phyloP scores from a whole-genome alignment of 2,329 filamentous ascomycete genomes.

The Fusarium begoniae region DNA sequence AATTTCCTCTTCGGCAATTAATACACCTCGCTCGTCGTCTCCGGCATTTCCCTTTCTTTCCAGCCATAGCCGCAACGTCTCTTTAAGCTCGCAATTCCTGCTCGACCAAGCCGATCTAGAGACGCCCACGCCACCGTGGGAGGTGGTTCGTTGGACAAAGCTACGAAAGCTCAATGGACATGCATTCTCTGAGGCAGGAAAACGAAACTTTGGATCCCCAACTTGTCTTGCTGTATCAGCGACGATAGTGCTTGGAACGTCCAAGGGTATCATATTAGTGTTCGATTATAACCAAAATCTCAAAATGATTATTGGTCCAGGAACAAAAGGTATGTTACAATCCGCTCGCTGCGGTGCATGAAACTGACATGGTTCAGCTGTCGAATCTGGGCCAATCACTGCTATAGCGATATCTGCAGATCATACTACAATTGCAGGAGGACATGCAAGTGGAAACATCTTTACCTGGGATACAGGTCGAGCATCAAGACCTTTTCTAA shows the following conservation, averaged over 20 bases:
- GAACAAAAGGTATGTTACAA: slow-evolving; percentile 77
- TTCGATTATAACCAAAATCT: slow-evolving; percentile 98
- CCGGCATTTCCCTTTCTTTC: slow-evolving; percentile 80
- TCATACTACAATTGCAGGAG: slow-evolving; percentile 88
- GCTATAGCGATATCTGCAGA: slow-evolving; percentile 92
- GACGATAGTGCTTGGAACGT: slow-evolving; percentile 88
- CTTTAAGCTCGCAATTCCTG: slow-evolving; percentile 75
- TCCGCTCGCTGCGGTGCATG: not conserved
- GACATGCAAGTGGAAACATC: slow-evolving; percentile 89
- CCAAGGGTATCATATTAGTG: slow-evolving; percentile 91
- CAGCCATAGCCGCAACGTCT: slow-evolving; percentile 83
- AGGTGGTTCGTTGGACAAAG: slow-evolving; percentile 95
- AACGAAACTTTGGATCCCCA: slow-evolving; percentile 89
- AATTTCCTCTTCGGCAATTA: slow-evolving; percentile 66
- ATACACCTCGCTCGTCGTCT: slow-evolving; percentile 75
- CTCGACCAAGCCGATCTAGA: slow-evolving; percentile 72
- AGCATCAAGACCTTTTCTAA: slow-evolving; percentile 86
- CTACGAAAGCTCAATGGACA: slow-evolving; percentile 89
- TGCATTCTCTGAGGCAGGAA: slow-evolving; percentile 91
- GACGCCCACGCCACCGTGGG: slow-evolving; percentile 85
- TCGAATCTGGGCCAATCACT: slow-evolving; percentile 89
- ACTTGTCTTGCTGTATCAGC: slow-evolving; percentile 91
- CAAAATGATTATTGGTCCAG: slow-evolving; percentile 91
- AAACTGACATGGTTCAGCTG: slow-evolving; percentile 64
- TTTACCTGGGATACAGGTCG: slow-evolving; percentile 95